Evolutionary conservation across 2,329 filamentous ascomycete genomes (phyloP).

Genomic region (Cladosporium halotolerans): DNA sequence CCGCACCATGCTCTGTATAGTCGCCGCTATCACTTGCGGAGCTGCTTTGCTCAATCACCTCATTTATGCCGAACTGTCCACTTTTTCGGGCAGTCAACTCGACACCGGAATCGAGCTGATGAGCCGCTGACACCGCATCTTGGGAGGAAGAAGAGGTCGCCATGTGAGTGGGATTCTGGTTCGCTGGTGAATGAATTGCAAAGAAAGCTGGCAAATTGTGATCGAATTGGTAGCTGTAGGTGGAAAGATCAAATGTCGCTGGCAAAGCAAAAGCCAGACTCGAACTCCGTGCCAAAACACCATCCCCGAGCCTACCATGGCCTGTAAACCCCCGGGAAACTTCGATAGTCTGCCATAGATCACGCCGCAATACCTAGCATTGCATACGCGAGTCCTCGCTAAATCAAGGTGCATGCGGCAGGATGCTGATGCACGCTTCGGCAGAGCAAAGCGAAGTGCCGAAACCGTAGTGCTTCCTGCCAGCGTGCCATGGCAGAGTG

Average conservation of each 20-base stretch:
- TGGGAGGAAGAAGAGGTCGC: neutral
- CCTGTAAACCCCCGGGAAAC: neutral
- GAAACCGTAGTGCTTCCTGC: too few species aligned
- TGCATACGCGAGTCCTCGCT: neutral
- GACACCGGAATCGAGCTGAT: neutral
- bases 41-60: neutral
- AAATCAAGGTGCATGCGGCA: too few species aligned
- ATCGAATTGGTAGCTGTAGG: too few species aligned
- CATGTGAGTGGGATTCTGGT: neutral
- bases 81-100: slow-evolving; percentile 2
- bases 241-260: too few species aligned
- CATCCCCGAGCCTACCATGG: too few species aligned
- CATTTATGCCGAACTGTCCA: neutral
- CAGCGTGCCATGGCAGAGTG: too few species aligned
- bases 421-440: too few species aligned
- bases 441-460: too few species aligned
- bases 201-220: neutral
- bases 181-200: neutral
- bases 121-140: neutral
- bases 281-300: too few species aligned
- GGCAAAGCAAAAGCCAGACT: too few species aligned
- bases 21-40: neutral
- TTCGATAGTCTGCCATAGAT: neutral
- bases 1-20: neutral
- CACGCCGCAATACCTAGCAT: neutral